A percentile compares a stretch with the other conserved stretches of the same genome.
These are phyloP conservation scores for Brassica rapa DNA, from an alignment of 345 rosid species.

Conservation along the genomic window DNA sequence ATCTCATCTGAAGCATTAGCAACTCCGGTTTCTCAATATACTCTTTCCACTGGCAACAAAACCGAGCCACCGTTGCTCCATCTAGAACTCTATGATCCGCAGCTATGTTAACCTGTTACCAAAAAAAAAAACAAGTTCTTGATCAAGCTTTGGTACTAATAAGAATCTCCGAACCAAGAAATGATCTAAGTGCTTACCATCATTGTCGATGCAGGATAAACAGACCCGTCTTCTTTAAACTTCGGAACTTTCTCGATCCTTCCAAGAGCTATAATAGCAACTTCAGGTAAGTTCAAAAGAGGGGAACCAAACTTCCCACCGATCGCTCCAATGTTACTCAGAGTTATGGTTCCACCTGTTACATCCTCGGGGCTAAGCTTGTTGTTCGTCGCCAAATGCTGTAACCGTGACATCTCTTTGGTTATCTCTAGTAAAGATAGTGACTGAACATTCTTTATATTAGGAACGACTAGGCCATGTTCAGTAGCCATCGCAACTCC, in stretches of 20 bases:
- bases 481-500: conserved; percentile 98
- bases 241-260: conserved; percentile 80
- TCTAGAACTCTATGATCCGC: conserved; percentile 93
- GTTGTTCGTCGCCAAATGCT: conserved; percentile 64
- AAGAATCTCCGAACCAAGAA: neutral
- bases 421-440: conserved; percentile 85
- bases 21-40: conserved; percentile 82
- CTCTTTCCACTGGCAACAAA: conserved; percentile 86
- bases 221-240: conserved; percentile 60
- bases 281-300: conserved; percentile 87
- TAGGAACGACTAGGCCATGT: conserved; percentile 83
- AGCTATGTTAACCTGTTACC: conserved; percentile 72
- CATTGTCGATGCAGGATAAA: conserved; percentile 70
- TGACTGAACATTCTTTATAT: conserved; percentile 85
- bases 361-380: conserved; percentile 73
- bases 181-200: conserved; percentile 48
- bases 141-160: conserved; percentile 11
- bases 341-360: conserved; percentile 84
- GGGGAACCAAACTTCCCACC: conserved; percentile 96
- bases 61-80: conserved; percentile 90
- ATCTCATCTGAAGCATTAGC: conserved; percentile 76
- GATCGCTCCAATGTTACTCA: conserved; percentile 88
- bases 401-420: conserved; percentile 74
- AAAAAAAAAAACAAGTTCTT: neutral
- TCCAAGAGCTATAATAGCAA: conserved; percentile 83